Evolutionary conservation across 2,329 filamentous ascomycete genomes (phyloP).

Genomic region (Aspergillus ruber): DNA sequence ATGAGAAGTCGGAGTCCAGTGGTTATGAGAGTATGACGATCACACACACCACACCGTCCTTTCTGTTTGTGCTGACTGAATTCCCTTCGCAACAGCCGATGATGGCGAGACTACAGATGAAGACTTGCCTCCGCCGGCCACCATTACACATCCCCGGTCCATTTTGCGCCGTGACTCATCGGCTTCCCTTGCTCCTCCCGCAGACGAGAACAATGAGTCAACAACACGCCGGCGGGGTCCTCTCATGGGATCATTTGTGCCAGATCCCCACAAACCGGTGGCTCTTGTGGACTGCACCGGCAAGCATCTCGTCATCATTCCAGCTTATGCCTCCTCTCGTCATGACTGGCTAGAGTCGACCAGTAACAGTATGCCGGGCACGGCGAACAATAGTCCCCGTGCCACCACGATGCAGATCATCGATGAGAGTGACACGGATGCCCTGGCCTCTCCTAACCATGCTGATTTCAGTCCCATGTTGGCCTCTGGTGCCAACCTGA

Average conservation of each 20-base stretch:
- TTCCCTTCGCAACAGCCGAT: conserved; percentile 40
- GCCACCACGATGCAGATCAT: conserved; percentile 32
- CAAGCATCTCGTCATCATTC: conserved; percentile 43
- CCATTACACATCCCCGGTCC: conserved; percentile 42
- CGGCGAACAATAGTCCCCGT: conserved; percentile 38
- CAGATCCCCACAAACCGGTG: conserved; percentile 43
- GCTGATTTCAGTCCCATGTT: conserved; percentile 49
- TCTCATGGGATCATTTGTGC: conserved; percentile 42
- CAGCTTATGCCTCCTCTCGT: conserved; percentile 41
- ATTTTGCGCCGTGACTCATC: conserved; percentile 46
- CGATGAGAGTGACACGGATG: conserved; percentile 42
- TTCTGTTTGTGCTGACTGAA: conserved; percentile 39
- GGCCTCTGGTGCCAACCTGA: conserved; percentile 64
- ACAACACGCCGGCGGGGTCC: conserved; percentile 39
- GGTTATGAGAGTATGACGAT: conserved; percentile 53
- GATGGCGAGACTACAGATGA: conserved; percentile 57
- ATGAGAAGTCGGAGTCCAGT: conserved; percentile 38
- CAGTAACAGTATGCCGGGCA: conserved; percentile 36
- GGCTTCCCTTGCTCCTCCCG: conserved; percentile 38
- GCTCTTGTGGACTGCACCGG: conserved; percentile 43
- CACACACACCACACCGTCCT: conserved; percentile 16
- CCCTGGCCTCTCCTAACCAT: conserved; percentile 32
- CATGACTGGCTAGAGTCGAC: conserved; percentile 42
- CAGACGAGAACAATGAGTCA: conserved; percentile 29
- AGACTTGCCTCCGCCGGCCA: conserved; percentile 45